A percentile compares a stretch with the other conserved stretches of the same genome.
Evolutionary conservation across 2,329 filamentous ascomycete genomes (phyloP).

Genomic region (Tolypocladium nubicola): DNA sequence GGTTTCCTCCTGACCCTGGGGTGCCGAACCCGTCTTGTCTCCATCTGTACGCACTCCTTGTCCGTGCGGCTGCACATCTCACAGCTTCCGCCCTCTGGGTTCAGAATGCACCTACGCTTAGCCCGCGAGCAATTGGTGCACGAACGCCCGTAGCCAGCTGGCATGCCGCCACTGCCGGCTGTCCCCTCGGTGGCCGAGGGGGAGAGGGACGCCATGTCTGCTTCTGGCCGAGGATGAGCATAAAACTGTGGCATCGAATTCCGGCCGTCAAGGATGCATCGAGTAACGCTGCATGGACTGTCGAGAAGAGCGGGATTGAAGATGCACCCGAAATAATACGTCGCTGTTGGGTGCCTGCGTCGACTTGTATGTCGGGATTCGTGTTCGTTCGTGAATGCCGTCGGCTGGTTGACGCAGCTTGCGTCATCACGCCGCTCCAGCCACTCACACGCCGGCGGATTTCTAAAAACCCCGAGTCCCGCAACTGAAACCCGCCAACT

Average conservation of each 20-base stretch:
- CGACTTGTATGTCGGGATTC: background rate
- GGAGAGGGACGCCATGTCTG: background rate
- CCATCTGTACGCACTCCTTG: conserved; percentile 35
- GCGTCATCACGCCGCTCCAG: background rate
- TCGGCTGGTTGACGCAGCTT: background rate
- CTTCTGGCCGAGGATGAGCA: background rate
- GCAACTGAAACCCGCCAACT: background rate
- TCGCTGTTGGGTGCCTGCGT: background rate
- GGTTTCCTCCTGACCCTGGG: conserved; percentile 12
- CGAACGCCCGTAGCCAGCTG: conserved; percentile 31
- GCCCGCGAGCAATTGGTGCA: conserved; percentile 36
- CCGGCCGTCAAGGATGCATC: background rate
- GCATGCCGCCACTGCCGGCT: conserved; percentile 9
- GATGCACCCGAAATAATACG: background rate
- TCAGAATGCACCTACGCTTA: conserved; percentile 38
- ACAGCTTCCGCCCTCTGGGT: conserved; percentile 19
- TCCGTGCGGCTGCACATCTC: conserved; percentile 34
- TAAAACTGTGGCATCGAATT: background rate
- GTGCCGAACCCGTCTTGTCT: conserved; percentile 26
- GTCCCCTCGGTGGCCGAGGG: background rate
- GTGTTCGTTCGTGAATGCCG: background rate
- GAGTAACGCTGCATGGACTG: background rate
- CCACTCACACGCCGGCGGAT: background rate
- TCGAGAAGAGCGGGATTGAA: background rate
- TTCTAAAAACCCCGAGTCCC: background rate